These are phyloP conservation scores for Lactifluus hygrophoroides DNA, from an alignment of 768 basidiomycete species.

Conservation along the genomic window DNA sequence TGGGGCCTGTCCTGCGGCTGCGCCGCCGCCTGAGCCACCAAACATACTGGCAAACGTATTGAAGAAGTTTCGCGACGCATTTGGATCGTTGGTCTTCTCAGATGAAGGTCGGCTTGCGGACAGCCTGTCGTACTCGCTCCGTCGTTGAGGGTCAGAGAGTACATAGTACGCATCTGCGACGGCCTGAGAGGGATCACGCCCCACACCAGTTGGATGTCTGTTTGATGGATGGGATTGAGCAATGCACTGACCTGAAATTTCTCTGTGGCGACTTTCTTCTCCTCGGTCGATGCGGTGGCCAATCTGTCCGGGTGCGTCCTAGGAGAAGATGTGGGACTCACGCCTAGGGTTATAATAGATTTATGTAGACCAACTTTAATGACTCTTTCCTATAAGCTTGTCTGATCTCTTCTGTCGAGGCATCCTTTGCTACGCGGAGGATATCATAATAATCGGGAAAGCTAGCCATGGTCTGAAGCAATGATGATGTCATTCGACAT, in stretches of 20 bases:
- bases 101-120: conserved; percentile 45
- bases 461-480: conserved; percentile 58
- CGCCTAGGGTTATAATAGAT: neutral
- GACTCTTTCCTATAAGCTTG: conserved; percentile 78
- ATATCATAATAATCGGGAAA: conserved; percentile 79
- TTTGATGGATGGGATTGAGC: neutral
- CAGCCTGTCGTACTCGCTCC: conserved; percentile 63
- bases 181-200: conserved; percentile 36
- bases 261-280: conserved; percentile 72
- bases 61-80: conserved; percentile 68
- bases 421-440: conserved; percentile 44
- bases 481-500: neutral
- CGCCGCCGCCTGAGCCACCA: conserved; percentile 33
- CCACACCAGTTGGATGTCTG: neutral
- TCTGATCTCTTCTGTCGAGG: conserved; percentile 61
- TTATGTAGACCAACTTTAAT: conserved; percentile 39
- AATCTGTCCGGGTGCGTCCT: conserved; percentile 90
- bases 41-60: conserved; percentile 69
- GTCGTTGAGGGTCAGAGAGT: conserved; percentile 67
- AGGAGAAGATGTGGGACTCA: conserved; percentile 13
- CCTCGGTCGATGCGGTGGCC: conserved; percentile 55
- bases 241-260: conserved; percentile 57
- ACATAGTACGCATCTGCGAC: conserved; percentile 95
- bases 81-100: conserved; percentile 53
- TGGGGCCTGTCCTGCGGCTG: conserved; percentile 23